phyloP scores from a whole-genome alignment of 805 yeast genomes.

The Candida railenensis region DNA sequence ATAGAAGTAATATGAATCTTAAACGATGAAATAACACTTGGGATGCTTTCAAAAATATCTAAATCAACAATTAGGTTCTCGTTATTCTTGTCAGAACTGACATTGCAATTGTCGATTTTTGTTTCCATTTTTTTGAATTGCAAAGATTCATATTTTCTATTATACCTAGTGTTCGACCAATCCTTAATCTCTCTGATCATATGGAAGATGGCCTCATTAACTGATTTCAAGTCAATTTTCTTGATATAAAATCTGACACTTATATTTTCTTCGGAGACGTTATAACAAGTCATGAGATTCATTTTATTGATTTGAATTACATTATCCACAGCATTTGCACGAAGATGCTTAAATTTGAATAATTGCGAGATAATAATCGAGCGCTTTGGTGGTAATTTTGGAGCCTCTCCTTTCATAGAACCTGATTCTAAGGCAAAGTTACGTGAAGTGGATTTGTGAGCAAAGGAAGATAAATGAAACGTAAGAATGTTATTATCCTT shows the following conservation, averaged over 20 bases:
- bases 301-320: constrained; percentile 23
- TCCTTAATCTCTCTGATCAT: constrained; percentile 32
- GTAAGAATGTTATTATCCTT: constrained; percentile 24
- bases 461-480: constrained; percentile 20
- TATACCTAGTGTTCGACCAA: constrained; percentile 22
- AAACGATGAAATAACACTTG: constrained; percentile 24
- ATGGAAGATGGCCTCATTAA: constrained; percentile 37
- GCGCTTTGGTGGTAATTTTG: constrained; percentile 6
- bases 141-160: constrained; percentile 20
- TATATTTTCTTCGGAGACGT: constrained; percentile 19
- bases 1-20: constrained; percentile 24
- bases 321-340: constrained; percentile 32
- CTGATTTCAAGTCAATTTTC: constrained; percentile 27
- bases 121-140: not conserved
- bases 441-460: constrained; percentile 16
- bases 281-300: constrained; percentile 24
- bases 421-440: not conserved
- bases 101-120: not conserved
- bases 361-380: not conserved
- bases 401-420: not conserved
- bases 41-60: constrained; percentile 32
- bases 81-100: not conserved
- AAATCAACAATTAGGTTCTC: constrained; percentile 8
- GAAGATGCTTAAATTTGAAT: constrained; percentile 30
- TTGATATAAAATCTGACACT: constrained; percentile 25